These are phyloP conservation scores for Euphrasia confusa DNA, from an alignment of 257 asterid species.

Conservation along the genomic window DNA sequence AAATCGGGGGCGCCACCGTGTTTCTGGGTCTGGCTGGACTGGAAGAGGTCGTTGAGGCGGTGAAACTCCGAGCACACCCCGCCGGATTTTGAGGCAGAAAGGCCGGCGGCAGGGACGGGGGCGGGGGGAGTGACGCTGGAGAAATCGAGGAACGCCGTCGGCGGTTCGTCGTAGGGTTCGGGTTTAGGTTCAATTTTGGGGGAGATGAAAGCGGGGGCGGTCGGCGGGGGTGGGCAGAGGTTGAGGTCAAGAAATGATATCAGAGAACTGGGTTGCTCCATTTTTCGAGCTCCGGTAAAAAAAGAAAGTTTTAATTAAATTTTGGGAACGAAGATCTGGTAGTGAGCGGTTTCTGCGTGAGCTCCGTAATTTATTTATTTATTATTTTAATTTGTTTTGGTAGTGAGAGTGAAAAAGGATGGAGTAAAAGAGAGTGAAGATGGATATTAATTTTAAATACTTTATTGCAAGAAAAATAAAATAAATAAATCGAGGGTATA, in stretches of 20 bases:
- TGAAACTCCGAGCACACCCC: slow-evolving; percentile 41
- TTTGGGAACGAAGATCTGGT: too few species aligned
- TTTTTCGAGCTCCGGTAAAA: neutral
- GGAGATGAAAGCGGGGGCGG: slow-evolving; percentile 23
- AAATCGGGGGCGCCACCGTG: slow-evolving; percentile 18
- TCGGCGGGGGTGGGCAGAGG: slow-evolving; percentile 25
- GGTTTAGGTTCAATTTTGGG: slow-evolving; percentile 55
- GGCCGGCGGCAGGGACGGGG: slow-evolving; percentile 12
- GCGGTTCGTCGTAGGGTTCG: slow-evolving; percentile 49
- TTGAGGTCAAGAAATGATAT: slow-evolving; percentile 41
- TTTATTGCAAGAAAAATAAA: too few species aligned
- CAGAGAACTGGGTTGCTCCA: slow-evolving; percentile 30
- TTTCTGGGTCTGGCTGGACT: slow-evolving; percentile 30
- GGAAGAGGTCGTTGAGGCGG: slow-evolving; percentile 51
- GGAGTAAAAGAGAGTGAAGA: too few species aligned
- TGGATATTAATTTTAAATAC: too few species aligned
- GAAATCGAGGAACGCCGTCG: slow-evolving; percentile 18
- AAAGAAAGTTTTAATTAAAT: neutral
- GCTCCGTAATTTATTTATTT: too few species aligned
- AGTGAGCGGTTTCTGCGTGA: too few species aligned
- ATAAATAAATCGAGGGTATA: too few species aligned
- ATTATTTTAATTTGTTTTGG: too few species aligned
- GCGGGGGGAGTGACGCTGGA: slow-evolving; percentile 19
- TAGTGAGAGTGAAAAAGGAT: too few species aligned
- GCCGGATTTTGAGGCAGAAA: slow-evolving; percentile 24